Evolutionary conservation across 352 stramenopile species (phyloP).

Genomic region (Globisporangium emineosum): DNA sequence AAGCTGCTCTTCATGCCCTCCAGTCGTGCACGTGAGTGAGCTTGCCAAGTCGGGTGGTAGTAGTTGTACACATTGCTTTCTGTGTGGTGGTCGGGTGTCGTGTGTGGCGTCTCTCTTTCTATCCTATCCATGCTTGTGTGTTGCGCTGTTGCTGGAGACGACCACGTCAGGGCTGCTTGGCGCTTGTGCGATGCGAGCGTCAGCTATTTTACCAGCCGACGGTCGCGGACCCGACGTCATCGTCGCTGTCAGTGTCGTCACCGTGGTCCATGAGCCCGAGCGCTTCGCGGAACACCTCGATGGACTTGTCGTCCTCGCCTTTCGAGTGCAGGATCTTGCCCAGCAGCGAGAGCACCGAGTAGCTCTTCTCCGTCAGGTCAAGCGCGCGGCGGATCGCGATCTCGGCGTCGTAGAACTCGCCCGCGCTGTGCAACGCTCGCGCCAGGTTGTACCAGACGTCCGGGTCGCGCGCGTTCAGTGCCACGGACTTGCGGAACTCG

Average conservation of each 20-base stretch:
- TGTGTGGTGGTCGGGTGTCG: constrained; percentile 5
- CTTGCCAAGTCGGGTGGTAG: not conserved
- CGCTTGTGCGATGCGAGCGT: not conserved
- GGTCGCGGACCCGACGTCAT: constrained; percentile 75
- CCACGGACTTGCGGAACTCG: constrained; percentile 74
- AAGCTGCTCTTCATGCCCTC: not conserved
- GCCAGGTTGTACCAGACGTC: constrained; percentile 80
- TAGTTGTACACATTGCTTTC: constrained; percentile 9
- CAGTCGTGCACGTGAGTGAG: not conserved
- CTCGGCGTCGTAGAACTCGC: constrained; percentile 67
- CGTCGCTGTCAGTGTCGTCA: constrained; percentile 66
- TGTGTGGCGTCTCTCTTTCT: not conserved
- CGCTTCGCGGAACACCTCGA: constrained; percentile 73
- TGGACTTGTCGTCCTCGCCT: constrained; percentile 73
- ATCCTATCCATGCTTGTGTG: constrained; percentile 11
- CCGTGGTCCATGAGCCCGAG: constrained; percentile 59
- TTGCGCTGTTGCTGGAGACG: not conserved
- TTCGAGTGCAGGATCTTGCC: constrained; percentile 83
- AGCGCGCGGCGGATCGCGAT: constrained; percentile 55
- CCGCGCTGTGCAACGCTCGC: constrained; percentile 48
- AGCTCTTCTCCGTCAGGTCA: constrained; percentile 50
- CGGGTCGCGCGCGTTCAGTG: constrained; percentile 55
- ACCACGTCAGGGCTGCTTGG: not conserved
- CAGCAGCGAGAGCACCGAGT: constrained; percentile 65
- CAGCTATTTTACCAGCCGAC: constrained; percentile 54